Percentiles rank a stretch among this genome's conserved stretches.
phyloP scores from a whole-genome alignment of 768 basidiomycete species.

The Mycena epipterygia region DNA sequence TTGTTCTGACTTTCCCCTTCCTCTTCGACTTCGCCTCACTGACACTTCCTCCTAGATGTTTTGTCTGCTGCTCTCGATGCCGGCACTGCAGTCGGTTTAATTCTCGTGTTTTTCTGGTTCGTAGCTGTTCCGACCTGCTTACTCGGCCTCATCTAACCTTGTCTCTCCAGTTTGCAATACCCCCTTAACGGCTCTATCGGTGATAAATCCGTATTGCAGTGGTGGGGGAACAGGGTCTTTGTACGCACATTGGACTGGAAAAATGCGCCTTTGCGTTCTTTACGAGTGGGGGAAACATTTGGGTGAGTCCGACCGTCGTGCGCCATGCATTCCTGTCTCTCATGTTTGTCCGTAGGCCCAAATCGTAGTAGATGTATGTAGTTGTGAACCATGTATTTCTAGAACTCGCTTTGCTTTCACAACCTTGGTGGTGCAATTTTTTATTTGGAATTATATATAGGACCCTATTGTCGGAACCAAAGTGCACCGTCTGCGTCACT shows the following conservation, averaged over 20 bases:
- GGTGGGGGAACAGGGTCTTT: conserved; percentile 58
- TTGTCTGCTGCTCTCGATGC: conserved; percentile 83
- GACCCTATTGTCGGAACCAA: too few species aligned
- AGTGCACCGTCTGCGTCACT: too few species aligned
- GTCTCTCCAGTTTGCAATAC: conserved; percentile 56
- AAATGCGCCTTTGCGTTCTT: conserved; percentile 30
- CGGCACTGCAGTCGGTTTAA: conserved; percentile 75
- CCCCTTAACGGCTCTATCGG: conserved; percentile 58
- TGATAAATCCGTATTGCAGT: conserved; percentile 48
- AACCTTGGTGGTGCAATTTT: too few species aligned
- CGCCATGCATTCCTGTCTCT: background rate
- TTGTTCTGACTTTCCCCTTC: conserved; percentile 56
- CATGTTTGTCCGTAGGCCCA: background rate
- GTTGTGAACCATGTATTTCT: conserved; percentile 22
- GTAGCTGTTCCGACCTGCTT: conserved; percentile 37
- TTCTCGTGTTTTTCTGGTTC: conserved; percentile 79
- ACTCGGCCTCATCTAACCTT: background rate
- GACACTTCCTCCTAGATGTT: conserved; percentile 62
- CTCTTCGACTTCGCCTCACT: background rate
- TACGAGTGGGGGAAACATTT: conserved; percentile 43
- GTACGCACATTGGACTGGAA: conserved; percentile 45
- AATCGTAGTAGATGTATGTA: conserved; percentile 15
- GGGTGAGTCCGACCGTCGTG: conserved; percentile 33
- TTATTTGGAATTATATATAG: too few species aligned
- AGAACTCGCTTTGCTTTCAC: background rate